Evolutionary conservation across 163 green algal species (phyloP), one percentile per base, ranked within the genome.

Genomic region (Scenedesmus sp.): DNA sequence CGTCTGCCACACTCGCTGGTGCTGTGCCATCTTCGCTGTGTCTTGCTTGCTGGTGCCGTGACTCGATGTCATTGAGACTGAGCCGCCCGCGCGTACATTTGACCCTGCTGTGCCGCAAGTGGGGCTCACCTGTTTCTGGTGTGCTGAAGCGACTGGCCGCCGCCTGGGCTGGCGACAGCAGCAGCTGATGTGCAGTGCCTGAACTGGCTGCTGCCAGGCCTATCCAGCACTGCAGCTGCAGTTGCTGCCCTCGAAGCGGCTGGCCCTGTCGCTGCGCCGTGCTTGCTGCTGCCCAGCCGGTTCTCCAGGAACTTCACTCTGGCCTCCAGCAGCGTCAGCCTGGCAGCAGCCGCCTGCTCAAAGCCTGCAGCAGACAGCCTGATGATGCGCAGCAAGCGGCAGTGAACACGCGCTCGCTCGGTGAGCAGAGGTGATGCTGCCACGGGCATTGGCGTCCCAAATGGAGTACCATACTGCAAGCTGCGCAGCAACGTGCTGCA

Each of bases 291-390:
- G 70, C 13, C 91, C 82, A 95, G 33, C 76, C 93, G 85, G 85
- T 91, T 93, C 68, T 96, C 94, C 73, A 96, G 49, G 87, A 95
- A 95, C 33, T 90, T 90, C 15, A 96, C 72, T 6, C 92, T 91
- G 2, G 92, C 94, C 70, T 96, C 94, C 73, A 96, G 83, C 3
- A 96, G 85, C 26, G 93, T 95, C 35, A 95, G 83, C 2, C 89
- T 87, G 0, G 94, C 94, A 35, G 87, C 46, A n/a, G 91, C 35
- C 44, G 61, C 49, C 30, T 94, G 90, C 59, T 94, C 76, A 37
- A 49, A 72, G 5, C 35, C 1, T 12, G 22, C n/a, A 61, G 88
- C 42, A 73, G 53, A n/a, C 51, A 44, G 35, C 87, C 86, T 91
- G 76, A 35, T n/a, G n/a, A n/a, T n/a, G n/a, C n/a, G n/a, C n/a